Base-by-base conservation (phyloP, 805 yeast genomes). In the Metschnikowia lunata region DNA sequence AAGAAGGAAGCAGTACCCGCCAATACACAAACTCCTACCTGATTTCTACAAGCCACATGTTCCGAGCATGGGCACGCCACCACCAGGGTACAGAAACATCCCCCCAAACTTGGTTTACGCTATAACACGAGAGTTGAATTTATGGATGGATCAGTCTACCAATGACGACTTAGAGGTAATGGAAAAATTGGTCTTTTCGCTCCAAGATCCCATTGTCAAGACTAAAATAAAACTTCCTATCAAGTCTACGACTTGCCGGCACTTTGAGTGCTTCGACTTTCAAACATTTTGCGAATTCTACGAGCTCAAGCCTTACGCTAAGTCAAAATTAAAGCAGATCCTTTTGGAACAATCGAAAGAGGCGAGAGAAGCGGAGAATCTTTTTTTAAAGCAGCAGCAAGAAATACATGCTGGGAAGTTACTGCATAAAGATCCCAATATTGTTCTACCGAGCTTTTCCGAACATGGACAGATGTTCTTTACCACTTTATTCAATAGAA, bases 211-310 rank as follows among this genome's bases (percentile, higher is more conserved):
- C 3, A 51, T 67, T n/a, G 58, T 65, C 27, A 68, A 67, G 23
- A 61, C 67, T 30, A 67, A 60, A 43, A 71, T 71, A 32, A 48
- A 54, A 34, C 54, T 71, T 8, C 76, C 76, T 2, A 66, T 71
- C 8, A 71, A 69, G 52, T 62, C 74, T 6, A 47, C 52, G 8
- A 43, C 47, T 0, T 71, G 76, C 49, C 50, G 51, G 28, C 76
- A 71, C 48, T 69, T 71, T 48, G 75, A 69, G 55, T 71, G 75
- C 52, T 71, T 71, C 54, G 76, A 71, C 45, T 67, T 62, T 40
- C 68, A 69, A 10, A 67, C 55, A 33, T 71, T 71, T 42, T 71
- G 75, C 50, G 42, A 60, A 13, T 69, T 69, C 48, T 64, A 69
- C 48, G 64, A 58, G 27, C 59, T 71, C 6, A 62, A 69, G 11